Evolutionary conservation across 2,329 filamentous ascomycete genomes (phyloP), one percentile per base, ranked within the genome.

Genomic region (Clarireedia paspali): DNA sequence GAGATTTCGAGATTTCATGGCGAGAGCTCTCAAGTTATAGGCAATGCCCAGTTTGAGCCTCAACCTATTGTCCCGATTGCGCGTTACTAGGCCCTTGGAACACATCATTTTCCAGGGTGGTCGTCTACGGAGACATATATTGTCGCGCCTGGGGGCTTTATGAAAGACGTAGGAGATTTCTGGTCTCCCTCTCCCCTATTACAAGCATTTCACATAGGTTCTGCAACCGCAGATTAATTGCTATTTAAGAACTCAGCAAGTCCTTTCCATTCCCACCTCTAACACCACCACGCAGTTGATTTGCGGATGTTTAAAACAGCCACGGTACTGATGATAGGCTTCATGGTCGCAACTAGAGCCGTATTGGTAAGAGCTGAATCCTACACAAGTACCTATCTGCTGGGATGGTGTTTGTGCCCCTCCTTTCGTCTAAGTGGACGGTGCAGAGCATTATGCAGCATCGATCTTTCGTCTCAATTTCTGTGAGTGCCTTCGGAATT

Each of bases 391-490:
- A 30, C 20, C 5, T 7, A 50, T 55, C 45, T 55, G 36, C 39
- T 24, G 36, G 47, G 38, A 45, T 55, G 39, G 14, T 17, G 3
- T 55, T 12, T 45, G 20, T 45, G 38, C 53, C 46, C 38, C 26
- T 45, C 47, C 38, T 27, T 48, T 50, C 36, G 53, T 55, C 53
- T 50, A 55, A 55, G 53, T 55, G 47, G 53, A 55, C 20, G 26
- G 14, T 49, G 26, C 30, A 36, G 46, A 55, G 46, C 34, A 45
- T 44, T 15, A 24, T 47, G 44, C 20, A 26, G 20, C 10, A 23
- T 15, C 15, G 44, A 36, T 27, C 24, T 40, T 17, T 44, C 40
- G 12, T 49, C 40, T 12, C 12, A 49, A 40, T 49, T 50, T 15
- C 17, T 26, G 40, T 39, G 26, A n/a, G 30, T 10, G 15, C 34